Base-by-base conservation (phyloP, 495 filamentous ascomycete species). In the Astrothelium macrocarpum region DNA sequence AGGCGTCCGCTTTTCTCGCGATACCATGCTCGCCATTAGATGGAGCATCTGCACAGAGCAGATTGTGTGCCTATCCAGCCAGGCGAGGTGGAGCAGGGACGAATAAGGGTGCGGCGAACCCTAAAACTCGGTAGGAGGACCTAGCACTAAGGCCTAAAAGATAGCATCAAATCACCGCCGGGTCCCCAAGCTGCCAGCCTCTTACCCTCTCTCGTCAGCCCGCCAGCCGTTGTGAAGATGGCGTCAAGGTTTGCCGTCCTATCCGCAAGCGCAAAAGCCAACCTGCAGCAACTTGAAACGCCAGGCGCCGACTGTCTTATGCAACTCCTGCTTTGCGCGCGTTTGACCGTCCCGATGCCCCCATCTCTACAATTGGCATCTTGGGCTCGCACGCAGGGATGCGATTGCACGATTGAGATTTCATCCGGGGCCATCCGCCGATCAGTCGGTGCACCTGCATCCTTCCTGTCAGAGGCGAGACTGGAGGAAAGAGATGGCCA, bases 231-330 rank as follows among this genome's bases (percentile, higher is more conserved):
- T 56, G 49, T 9, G 20, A 56, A 56, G 23, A 56, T 56, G 49
- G 49, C 49, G 49, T 56, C 49, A 28, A 56, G 49, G 49, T 56
- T 56, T 56, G 49, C 49, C 49, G 49, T 29, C 29, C 34, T 56
- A 56, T 56, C 49, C 49, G 49, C 49, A 56, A 56, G 49, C 25
- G n/a, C 25, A 49, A 20, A 26, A 29, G 1, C 4, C 49, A 56
- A 56, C 49, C 25, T 29, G 49, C 49, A 56, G 49, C 25, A 9
- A 10, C 20, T n/a, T 56, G 49, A 56, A 56, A 56, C 49, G 23
- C 49, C 49, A 56, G 29, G 2, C 20, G 25, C 49, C 49, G 29
- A 56, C 49, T 56, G 49, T 29, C 49, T 56, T 29, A 56, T 56
- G 20, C 25, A 9, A 2, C 49, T 12, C 49, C 20, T 56, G 49